Evolutionary conservation across 2,329 filamentous ascomycete species (phyloP), one percentile per base, ranked within the genome.

Genomic region (Cladosporium sp.): DNA sequence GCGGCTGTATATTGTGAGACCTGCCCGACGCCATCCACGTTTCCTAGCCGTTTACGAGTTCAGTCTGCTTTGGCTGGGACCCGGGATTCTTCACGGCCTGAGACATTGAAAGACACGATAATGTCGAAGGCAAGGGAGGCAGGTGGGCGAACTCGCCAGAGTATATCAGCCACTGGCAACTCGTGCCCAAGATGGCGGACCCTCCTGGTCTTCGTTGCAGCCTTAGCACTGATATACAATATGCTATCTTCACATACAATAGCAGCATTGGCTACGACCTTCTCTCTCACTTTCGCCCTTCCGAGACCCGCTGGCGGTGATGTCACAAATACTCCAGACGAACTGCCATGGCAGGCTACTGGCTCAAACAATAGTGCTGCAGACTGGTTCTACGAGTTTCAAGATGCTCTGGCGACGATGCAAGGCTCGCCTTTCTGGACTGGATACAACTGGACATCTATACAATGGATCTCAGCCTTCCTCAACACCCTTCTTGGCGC

Each of bases 381-480:
- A 17, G 42, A 56, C 42, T 71, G 67, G 67, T 64, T 70, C 12
- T 62, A 64, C 12, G 60, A 70, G 49, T 65, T 67, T 7, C 51
- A 59, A 72, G 59, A 62, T 22, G 64, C 64, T 8, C 39, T 72
- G 28, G 59, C 60, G 38, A 64, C 62, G 1, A 65, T 71, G 67
- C 69, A 72, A 51, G 55, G 28, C 9, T 43, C 54, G 15, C 65
- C 61, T 1, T 72, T 64, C 57, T 72, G 66, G 66, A 69, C 70
- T 49, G 69, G 68, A 7, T 65, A 67, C 5, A 67, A 68, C 51
- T 71, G 66, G 67, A 58, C 45, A 5, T 65, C 64, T 6, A 60
- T 69, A 22, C 67, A 72, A 59, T 72, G 69, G 69, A 65, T 66
- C 1, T 64, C 65, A 9, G 69, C 69, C 15, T 55, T 70, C 42